Percentiles rank a stretch among this genome's conserved stretches.
phyloP scores from a whole-genome alignment of 2,329 filamentous ascomycete species.

The Allantophomopsis lycopodina region DNA sequence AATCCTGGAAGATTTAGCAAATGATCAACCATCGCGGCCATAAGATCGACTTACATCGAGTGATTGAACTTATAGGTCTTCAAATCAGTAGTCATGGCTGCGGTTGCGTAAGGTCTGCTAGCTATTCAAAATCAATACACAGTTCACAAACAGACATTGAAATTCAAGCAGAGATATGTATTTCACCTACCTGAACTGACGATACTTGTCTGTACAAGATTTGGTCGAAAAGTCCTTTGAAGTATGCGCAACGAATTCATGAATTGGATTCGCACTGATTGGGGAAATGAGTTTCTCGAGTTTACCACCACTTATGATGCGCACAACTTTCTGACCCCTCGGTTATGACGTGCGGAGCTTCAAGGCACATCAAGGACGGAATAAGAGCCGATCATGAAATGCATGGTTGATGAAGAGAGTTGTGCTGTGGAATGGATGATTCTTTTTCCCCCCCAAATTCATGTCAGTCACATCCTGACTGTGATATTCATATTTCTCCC shows the following conservation, averaged over 20 bases:
- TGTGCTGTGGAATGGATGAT: neutral
- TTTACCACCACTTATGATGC: neutral
- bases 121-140: conserved; percentile 4
- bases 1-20: conserved; percentile 42
- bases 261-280: no score
- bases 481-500: neutral
- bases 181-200: neutral
- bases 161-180: neutral
- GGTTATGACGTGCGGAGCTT: neutral
- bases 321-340: neutral
- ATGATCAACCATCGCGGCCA: neutral
- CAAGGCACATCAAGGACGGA: neutral
- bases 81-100: conserved; percentile 47
- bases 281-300: neutral
- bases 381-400: neutral
- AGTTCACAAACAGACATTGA: conserved; percentile 1
- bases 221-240: neutral
- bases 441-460: neutral
- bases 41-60: conserved; percentile 50
- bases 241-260: neutral
- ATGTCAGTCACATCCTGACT: neutral
- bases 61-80: conserved; percentile 77
- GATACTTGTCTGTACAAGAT: neutral
- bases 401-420: neutral
- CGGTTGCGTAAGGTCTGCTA: conserved; percentile 16